Evolutionary conservation across 2,329 filamentous ascomycete genomes (phyloP).

Genomic region (Balansia obtecta): DNA sequence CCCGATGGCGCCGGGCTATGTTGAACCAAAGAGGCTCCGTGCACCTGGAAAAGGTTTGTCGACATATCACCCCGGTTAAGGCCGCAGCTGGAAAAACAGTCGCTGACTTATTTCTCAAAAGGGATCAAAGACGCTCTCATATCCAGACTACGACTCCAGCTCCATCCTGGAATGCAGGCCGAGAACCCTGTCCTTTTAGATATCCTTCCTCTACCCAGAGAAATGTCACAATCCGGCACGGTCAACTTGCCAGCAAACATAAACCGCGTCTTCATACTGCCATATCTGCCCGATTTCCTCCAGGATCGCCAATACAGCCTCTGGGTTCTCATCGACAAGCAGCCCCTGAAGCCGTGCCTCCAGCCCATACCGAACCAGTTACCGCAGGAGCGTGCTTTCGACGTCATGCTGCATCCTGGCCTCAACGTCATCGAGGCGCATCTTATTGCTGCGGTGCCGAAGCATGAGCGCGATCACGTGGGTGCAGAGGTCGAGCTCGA

Average conservation of each 20-base stretch:
- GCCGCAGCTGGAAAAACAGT: background rate
- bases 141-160: slow-evolving; percentile 50
- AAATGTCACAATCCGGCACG: slow-evolving; percentile 60
- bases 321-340: slow-evolving; percentile 59
- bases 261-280: slow-evolving; percentile 58
- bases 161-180: slow-evolving; percentile 53
- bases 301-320: slow-evolving; percentile 62
- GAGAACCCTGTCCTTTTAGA: slow-evolving; percentile 50
- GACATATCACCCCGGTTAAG: too few relatives aligned
- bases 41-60: slow-evolving; percentile 30
- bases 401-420: slow-evolving; percentile 57
- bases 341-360: slow-evolving; percentile 37
- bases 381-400: slow-evolving; percentile 56
- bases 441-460: slow-evolving; percentile 57
- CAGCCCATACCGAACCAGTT: slow-evolving; percentile 43
- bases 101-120: slow-evolving; percentile 13
- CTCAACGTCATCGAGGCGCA: slow-evolving; percentile 71
- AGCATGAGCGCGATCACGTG: slow-evolving; percentile 40
- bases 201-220: slow-evolving; percentile 51
- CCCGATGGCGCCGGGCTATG: slow-evolving; percentile 18
- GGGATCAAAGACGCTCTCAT: slow-evolving; percentile 51
- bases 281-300: slow-evolving; percentile 49
- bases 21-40: slow-evolving; percentile 26
- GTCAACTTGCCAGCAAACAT: slow-evolving; percentile 56
- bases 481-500: slow-evolving; percentile 63